Percentiles rank a stretch among this genome's conserved stretches.
These are phyloP conservation scores for Tricholomella constricta DNA, from an alignment of 768 basidiomycete species.

Conservation along the genomic window DNA sequence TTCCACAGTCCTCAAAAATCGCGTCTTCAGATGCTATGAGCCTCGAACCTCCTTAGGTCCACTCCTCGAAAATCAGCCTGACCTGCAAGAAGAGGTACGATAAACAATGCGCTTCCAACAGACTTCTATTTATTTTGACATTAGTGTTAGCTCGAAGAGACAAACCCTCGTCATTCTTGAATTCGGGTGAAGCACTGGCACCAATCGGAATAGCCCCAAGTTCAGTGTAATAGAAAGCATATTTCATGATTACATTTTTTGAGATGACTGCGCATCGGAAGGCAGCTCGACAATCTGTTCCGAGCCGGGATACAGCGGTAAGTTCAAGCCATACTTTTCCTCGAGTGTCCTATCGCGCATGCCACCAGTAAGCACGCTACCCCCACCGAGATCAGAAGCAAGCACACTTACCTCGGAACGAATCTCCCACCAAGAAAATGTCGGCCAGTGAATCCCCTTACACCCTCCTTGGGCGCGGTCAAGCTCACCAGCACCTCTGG, in stretches of 20 bases:
- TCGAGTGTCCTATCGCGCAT: slow-evolving; percentile 56
- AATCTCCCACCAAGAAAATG: slow-evolving; percentile 97
- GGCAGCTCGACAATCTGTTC: slow-evolving; percentile 79
- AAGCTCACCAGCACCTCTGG: slow-evolving; percentile 86
- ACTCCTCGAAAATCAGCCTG: no score
- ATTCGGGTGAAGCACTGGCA: no score
- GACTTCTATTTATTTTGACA: no score
- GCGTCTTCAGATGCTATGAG: no score
- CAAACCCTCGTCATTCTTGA: no score
- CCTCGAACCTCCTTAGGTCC: no score
- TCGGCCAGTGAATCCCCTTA: slow-evolving; percentile 69
- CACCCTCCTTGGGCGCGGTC: slow-evolving; percentile 94
- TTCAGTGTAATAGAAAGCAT: no score
- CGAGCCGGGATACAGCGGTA: slow-evolving; percentile 78
- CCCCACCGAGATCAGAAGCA: neutral
- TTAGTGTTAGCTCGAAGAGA: no score
- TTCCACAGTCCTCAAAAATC: no score
- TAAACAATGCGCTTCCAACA: no score
- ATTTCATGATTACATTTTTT: slow-evolving; percentile 10
- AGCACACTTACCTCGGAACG: slow-evolving; percentile 70
- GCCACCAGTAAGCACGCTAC: slow-evolving; percentile 3
- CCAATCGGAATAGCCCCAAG: no score
- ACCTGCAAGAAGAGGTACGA: no score
- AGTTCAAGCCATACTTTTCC: slow-evolving; percentile 73
- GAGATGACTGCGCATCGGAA: slow-evolving; percentile 1